phyloP scores from a whole-genome alignment of 176 grass and related monocot species.

The Avena atlantica region DNA sequence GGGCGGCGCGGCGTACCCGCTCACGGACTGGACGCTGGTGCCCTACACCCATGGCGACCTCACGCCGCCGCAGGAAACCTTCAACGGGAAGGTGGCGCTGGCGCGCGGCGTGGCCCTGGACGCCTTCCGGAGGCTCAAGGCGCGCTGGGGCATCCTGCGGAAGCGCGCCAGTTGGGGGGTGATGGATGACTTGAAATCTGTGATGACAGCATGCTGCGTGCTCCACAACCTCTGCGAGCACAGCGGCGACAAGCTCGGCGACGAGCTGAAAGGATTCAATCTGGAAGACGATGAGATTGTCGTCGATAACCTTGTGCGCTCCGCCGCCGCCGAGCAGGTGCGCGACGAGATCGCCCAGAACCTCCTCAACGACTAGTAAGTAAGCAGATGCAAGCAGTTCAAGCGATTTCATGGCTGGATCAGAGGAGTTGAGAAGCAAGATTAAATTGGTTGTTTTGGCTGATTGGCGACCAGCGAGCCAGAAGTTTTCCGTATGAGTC shows the following conservation, averaged over 20 bases:
- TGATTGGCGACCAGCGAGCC: background rate
- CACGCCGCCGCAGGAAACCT: constrained; percentile 72
- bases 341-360: constrained; percentile 76
- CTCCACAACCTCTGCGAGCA: constrained; percentile 98
- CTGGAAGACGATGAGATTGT: constrained; percentile 73
- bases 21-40: constrained; percentile 76
- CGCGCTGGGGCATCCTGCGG: constrained; percentile 72
- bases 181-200: constrained; percentile 49
- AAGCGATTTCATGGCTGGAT: background rate
- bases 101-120: constrained; percentile 53
- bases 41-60: constrained; percentile 77
- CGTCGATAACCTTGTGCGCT: constrained; percentile 60
- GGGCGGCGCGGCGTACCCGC: constrained; percentile 65
- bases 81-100: constrained; percentile 67
- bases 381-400: background rate
- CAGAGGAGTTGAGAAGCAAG: background rate
- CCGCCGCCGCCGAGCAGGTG: constrained; percentile 39
- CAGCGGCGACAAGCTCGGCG: constrained; percentile 54
- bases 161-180: constrained; percentile 68
- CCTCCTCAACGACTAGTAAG: background rate
- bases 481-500: background rate
- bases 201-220: constrained; percentile 81
- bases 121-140: constrained; percentile 68
- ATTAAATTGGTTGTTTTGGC: background rate
- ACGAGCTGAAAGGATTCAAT: constrained; percentile 33